Evolutionary conservation across 2,329 filamentous ascomycete genomes (phyloP).

Genomic region (Calonectria ilicicola): DNA sequence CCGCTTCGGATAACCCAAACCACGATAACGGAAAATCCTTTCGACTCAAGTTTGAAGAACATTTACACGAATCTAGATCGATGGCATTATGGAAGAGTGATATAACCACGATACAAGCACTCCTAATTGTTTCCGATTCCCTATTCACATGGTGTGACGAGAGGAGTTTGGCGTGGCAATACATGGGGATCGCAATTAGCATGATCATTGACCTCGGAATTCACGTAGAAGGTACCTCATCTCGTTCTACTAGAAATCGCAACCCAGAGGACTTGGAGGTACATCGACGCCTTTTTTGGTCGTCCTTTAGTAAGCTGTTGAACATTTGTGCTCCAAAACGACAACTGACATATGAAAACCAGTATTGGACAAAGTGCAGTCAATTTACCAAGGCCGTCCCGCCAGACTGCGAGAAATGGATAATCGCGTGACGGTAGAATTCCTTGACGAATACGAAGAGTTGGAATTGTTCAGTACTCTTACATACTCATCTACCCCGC

Average conservation of each 20-base stretch:
- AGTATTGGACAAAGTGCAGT: conserved; percentile 62
- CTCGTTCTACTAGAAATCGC: conserved; percentile 29
- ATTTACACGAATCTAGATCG: conserved; percentile 61
- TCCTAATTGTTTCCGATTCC: conserved; percentile 63
- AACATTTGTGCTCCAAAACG: background rate
- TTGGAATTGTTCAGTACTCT: conserved; percentile 60
- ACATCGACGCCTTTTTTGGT: conserved; percentile 52
- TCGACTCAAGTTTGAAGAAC: conserved; percentile 56
- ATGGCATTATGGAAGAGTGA: conserved; percentile 47
- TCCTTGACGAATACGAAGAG: conserved; percentile 62
- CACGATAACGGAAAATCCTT: conserved; percentile 44
- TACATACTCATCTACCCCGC: conserved; percentile 45
- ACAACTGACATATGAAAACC: background rate
- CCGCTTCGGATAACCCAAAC: background rate
- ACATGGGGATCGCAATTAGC: conserved; percentile 58
- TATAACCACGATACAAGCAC: conserved; percentile 66
- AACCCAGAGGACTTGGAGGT: conserved; percentile 59
- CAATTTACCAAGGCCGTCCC: conserved; percentile 64
- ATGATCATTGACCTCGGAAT: conserved; percentile 59
- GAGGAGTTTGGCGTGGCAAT: conserved; percentile 66
- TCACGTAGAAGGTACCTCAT: conserved; percentile 44
- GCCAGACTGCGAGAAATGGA: conserved; percentile 57
- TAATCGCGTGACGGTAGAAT: conserved; percentile 56
- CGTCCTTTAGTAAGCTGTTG: conserved; percentile 26
- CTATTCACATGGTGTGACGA: conserved; percentile 63